A percentile compares a stretch with the other conserved stretches of the same genome.
Evolutionary conservation across 1,139 yeast species (phyloP).

Genomic region (Groenewaldozyma sp.): DNA sequence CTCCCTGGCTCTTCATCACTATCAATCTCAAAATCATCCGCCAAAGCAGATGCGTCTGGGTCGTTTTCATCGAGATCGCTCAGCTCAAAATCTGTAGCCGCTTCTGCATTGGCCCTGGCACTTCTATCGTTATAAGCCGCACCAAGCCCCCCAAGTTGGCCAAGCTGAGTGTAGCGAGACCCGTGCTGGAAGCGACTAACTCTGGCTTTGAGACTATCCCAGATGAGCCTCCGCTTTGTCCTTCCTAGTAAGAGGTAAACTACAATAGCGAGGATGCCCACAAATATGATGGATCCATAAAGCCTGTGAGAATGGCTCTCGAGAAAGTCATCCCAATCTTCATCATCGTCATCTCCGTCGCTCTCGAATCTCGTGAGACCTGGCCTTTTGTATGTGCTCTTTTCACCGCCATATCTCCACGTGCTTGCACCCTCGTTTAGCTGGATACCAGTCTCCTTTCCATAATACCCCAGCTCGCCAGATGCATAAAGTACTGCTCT

Average conservation of each 20-base stretch:
- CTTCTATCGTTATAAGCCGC: no score
- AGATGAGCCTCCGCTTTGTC: slow-evolving; percentile 25
- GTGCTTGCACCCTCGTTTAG: slow-evolving; percentile 38
- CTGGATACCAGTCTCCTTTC: slow-evolving; percentile 40
- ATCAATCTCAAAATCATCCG: slow-evolving; percentile 9
- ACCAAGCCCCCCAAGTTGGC: neutral
- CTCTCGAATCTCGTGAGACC: slow-evolving; percentile 9
- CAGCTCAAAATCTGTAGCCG: slow-evolving; percentile 19
- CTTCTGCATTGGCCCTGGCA: slow-evolving; percentile 1
- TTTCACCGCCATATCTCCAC: slow-evolving; percentile 25
- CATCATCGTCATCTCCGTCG: slow-evolving; percentile 20
- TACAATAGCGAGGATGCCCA: slow-evolving; percentile 35
- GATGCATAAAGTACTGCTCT: slow-evolving; percentile 58
- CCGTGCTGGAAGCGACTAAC: slow-evolving; percentile 7
- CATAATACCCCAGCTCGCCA: slow-evolving; percentile 39
- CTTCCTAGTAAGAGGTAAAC: slow-evolving; percentile 43
- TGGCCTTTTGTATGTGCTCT: slow-evolving; percentile 11
- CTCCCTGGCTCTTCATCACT: slow-evolving; percentile 11
- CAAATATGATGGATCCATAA: slow-evolving; percentile 46
- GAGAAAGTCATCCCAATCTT: slow-evolving; percentile 29
- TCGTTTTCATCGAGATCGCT: slow-evolving; percentile 15
- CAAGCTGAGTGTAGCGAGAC: neutral
- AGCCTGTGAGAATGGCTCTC: slow-evolving; percentile 41
- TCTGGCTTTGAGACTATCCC: slow-evolving; percentile 21
- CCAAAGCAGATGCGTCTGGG: slow-evolving; percentile 13